Evolutionary conservation across 768 basidiomycete species (phyloP), one percentile per base, ranked within the genome.

Genomic region (Boletus tomentosulus): DNA sequence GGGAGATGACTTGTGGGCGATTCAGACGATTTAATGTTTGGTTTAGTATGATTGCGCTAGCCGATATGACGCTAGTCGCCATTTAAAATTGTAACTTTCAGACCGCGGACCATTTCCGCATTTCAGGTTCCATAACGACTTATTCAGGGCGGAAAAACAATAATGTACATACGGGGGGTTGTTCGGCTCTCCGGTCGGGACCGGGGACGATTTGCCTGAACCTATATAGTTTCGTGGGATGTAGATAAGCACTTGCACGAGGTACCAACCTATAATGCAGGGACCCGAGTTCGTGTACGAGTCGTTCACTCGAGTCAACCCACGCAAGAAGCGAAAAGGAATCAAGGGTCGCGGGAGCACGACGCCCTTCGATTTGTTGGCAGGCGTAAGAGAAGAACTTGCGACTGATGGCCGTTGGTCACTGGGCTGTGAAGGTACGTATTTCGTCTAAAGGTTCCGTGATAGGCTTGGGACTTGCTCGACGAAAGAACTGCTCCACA

Each of bases 1-100:
- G 55, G 92, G 93, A 10, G 92, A 96, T 62, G 93, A 95, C 57
- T 69, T 96, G 41, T 96, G 93, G 93, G 78, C 74, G 46, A 48
- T 85, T 53, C 76, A 82, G 71, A 77, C 79, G 57, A 57, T 92
- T 66, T 90, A 74, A 46, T 46, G 25, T 13, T 24, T 39, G 9
- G 34, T 4, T 19, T 19, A 19, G 19, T 19, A 19, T 19, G 19
- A 19, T 1, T 19, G 19, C 19, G 19, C 16, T 13, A 24, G 12
- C 22, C 16, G 33, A 34, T 13, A 13, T 34, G 33, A 34, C 19
- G 39, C 15, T 9, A 9, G 48, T 22, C 5, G 19, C 30, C 30
- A 31, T 46, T 33, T 30, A 12, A 19, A 11, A 34, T 22, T 24
- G 24, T 4, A 37, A n/a, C 33, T 24, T 48, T 30, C 8, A 39